Evolutionary conservation across 164 flowering plant genomes (phyloP), one percentile per base, ranked within the genome.

Genomic region (Vitis rotundifolia): DNA sequence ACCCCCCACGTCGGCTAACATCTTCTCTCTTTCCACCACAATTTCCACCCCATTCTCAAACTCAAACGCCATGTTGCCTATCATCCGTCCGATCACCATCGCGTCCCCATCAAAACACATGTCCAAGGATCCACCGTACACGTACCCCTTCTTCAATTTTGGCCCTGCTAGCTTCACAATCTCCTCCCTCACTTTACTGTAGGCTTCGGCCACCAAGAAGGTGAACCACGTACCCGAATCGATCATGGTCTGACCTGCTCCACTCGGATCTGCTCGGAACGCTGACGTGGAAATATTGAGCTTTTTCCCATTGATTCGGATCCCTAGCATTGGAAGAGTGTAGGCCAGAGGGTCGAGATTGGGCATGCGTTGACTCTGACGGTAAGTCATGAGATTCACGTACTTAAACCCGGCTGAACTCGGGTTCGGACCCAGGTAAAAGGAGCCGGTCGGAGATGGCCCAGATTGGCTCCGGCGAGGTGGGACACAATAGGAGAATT

Each of bases 181-280:
- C 68, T 85, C 87, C 44, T 71, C 80, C 61, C 79, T 80, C 71
- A 91, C 86, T 67, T 77, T 82, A 11, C 18, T 44, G 63, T 91
- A 89, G 18, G 94, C 94, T 26, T 59, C 88, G 47, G 83, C 90
- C 67, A 87, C 91, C 70, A 91, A 52, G 73, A 77, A 86, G 0
- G 91, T 89, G 75, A 80, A 87, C 78, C 86, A 89, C 56, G 94
- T 81, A 16, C 93, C 97, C 9, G 97, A 89, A 66, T 91, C 97
- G 1, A 91, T 66, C 75, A 91, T 85, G 56, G 94, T 89, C 79
- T 89, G 94, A 14, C 94, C 92, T 53, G 91, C 78, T 1, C 97
- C 97, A 57, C 85, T 75, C 0, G 89, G 69, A 57, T 85, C 83
- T 3, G 91, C 87, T 50, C 80, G 78, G 79, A 91, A 87, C 3